These are phyloP conservation scores for Sporothrix phasma DNA, from an alignment of 2,329 filamentous ascomycete species.

Conservation along the genomic window DNA sequence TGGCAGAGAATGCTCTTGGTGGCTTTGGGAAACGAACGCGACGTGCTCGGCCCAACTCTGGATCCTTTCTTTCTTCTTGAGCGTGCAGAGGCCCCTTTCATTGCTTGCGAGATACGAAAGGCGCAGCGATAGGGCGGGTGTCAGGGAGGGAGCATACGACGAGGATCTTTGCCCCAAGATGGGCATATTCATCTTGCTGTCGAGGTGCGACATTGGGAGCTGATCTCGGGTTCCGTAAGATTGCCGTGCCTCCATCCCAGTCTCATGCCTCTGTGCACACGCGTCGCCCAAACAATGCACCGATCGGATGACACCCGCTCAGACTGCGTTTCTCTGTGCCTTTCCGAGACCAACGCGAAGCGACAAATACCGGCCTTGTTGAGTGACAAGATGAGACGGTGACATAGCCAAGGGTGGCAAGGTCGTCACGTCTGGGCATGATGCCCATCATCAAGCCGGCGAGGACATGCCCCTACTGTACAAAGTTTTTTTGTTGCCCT, in stretches of 20 bases:
- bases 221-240: background rate
- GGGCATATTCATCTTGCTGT: background rate
- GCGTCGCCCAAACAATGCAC: background rate
- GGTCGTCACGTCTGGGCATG: background rate
- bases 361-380: background rate
- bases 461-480: too few relatives aligned
- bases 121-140: background rate
- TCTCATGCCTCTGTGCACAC: background rate
- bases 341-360: background rate
- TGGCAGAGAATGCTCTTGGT: background rate
- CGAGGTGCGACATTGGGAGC: background rate
- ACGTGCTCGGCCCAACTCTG: background rate
- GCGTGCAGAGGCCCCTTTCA: background rate
- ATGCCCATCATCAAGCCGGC: background rate
- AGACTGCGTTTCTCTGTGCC: background rate
- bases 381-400: background rate
- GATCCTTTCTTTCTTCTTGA: background rate
- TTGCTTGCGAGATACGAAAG: background rate
- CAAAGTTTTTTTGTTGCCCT: too few relatives aligned
- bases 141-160: background rate
- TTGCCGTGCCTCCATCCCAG: background rate
- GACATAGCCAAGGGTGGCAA: background rate
- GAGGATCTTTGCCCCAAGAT: constrained; percentile 3
- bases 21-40: background rate
- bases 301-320: background rate